Percentiles rank a stretch among this genome's conserved stretches.
Evolutionary conservation across 225 moss, liverwort and hornwort genomes (phyloP).

Genomic region (Bryum argenteum): DNA sequence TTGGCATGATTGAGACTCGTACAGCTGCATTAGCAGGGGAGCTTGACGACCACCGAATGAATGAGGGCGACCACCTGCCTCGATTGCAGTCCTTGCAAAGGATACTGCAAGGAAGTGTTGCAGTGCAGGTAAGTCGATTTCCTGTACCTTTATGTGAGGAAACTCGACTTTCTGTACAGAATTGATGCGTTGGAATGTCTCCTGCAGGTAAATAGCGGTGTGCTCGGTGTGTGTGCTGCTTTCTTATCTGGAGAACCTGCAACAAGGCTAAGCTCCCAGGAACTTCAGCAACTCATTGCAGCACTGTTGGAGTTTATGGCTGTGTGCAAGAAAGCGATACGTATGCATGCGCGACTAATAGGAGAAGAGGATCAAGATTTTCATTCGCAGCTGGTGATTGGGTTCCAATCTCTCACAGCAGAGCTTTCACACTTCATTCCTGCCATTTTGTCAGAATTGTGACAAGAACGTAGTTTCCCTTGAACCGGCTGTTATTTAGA

Average conservation of each 20-base stretch:
- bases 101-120: conserved; percentile 98
- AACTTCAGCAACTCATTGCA: conserved; percentile 97
- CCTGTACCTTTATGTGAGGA: background rate
- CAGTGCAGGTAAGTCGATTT: conserved; percentile 75
- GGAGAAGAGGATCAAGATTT: conserved; percentile 99
- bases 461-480: conserved; percentile 28
- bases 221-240: conserved; percentile 96
- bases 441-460: conserved; percentile 94
- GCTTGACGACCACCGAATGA: conserved; percentile 84
- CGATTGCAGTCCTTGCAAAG: conserved; percentile 96
- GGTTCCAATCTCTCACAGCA: conserved; percentile 97
- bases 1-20: conserved; percentile 98
- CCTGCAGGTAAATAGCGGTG: conserved; percentile 93
- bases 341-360: conserved; percentile 91
- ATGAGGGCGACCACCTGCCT: conserved; percentile 85
- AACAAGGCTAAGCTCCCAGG: conserved; percentile 85
- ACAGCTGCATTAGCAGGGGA: conserved; percentile 83
- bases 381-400: conserved; percentile 97
- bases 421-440: conserved; percentile 99
- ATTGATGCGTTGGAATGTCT: conserved; percentile 20
- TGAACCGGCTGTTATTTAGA: conserved; percentile 31
- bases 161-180: background rate
- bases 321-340: conserved; percentile 97
- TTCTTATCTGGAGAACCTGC: conserved; percentile 97
- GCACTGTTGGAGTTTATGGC: conserved; percentile 98